These are phyloP conservation scores for Solanum clarkiae DNA, from an alignment of 257 asterid genomes.

Conservation along the genomic window DNA sequence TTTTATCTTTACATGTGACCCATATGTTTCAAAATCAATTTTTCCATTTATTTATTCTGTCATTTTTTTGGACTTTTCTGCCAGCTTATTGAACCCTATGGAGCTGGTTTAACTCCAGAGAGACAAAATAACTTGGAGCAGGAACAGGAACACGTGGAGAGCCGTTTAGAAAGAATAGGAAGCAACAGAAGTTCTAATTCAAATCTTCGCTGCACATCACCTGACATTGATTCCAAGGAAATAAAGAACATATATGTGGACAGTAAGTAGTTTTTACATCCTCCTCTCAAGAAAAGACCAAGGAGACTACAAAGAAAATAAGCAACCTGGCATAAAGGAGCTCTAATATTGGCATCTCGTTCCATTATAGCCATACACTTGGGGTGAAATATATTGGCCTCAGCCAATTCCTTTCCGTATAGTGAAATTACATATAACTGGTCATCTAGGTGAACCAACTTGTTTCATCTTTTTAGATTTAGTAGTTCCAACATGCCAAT, in stretches of 20 bases:
- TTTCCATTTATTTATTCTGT: neutral
- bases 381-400: neutral
- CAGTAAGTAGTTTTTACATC: slow-evolving; percentile 42
- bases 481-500: neutral
- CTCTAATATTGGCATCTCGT: neutral
- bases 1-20: neutral
- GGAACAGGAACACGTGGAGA: slow-evolving; percentile 32
- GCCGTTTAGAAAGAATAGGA: slow-evolving; percentile 40
- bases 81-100: slow-evolving; percentile 36
- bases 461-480: neutral
- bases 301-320: neutral
- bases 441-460: neutral
- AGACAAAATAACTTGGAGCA: slow-evolving; percentile 37
- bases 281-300: neutral
- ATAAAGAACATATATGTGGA: slow-evolving; percentile 92
- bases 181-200: slow-evolving; percentile 49
- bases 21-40: neutral
- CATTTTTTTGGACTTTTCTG: neutral
- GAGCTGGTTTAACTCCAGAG: slow-evolving; percentile 40
- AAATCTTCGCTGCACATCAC: slow-evolving; percentile 29
- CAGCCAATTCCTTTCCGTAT: neutral
- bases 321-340: neutral
- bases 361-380: neutral
- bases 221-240: slow-evolving; percentile 73
- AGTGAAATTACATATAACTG: neutral